phyloP scores from a whole-genome alignment of 495 filamentous ascomycete species.

The Talaromyces adpressus region DNA sequence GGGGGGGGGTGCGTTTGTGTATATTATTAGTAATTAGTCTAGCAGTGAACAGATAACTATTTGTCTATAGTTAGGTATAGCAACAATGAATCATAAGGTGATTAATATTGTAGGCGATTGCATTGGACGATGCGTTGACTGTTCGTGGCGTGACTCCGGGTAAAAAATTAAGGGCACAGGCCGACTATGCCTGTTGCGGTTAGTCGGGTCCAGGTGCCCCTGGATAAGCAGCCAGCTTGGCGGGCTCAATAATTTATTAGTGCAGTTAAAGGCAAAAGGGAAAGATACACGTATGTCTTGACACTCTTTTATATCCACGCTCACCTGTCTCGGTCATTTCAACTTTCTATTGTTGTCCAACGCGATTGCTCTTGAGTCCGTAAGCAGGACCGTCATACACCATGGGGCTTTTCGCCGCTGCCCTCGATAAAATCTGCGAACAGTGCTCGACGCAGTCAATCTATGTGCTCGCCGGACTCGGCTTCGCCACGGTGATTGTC shows the following conservation, averaged over 20 bases:
- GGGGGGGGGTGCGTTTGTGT: constrained; percentile 12
- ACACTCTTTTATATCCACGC: not conserved
- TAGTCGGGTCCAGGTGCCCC: not conserved
- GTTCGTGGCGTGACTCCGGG: constrained; percentile 4
- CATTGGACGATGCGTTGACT: not conserved
- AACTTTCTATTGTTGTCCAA: not conserved
- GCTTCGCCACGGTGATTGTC: constrained; percentile 32
- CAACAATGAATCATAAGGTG: not conserved
- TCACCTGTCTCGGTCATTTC: not conserved
- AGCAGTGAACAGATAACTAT: not conserved
- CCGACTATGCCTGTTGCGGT: constrained; percentile 7
- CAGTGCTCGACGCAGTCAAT: constrained; percentile 28
- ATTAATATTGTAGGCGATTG: not conserved
- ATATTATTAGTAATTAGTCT: not conserved
- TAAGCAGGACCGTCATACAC: constrained; percentile 8
- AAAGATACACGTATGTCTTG: not conserved
- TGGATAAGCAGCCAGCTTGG: not conserved
- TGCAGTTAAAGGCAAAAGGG: too few relatives aligned
- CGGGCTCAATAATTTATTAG: not conserved
- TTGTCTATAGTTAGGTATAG: not conserved
- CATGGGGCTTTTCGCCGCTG: constrained; percentile 21
- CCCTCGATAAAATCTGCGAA: constrained; percentile 21
- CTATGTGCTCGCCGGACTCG: constrained; percentile 21
- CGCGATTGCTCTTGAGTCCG: constrained; percentile 10
- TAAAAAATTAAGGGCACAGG: not conserved